phyloP scores from a whole-genome alignment of 140 eudicot species.

The Cichorium intybus region DNA sequence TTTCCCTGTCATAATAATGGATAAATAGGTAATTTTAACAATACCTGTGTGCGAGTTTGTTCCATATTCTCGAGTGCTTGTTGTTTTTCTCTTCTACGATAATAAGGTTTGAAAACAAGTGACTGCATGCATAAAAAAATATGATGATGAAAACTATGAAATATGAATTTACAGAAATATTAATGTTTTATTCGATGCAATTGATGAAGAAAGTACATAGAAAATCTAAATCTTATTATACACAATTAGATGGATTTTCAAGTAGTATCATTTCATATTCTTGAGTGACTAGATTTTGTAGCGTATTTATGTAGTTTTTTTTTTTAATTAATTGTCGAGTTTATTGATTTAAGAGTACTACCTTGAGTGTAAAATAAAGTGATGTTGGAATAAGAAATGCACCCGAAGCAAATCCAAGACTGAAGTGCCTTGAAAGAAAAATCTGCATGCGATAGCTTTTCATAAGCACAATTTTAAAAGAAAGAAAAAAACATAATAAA shows the following conservation, averaged over 20 bases:
- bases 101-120: conserved; percentile 70
- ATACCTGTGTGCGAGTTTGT: conserved; percentile 77
- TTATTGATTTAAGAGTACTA: conserved; percentile 5
- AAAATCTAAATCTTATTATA: not conserved
- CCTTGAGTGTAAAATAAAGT: conserved; percentile 78
- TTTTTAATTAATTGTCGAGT: not conserved
- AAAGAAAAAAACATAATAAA: not conserved
- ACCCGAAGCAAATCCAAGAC: conserved; percentile 72
- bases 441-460: conserved; percentile 52
- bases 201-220: not conserved
- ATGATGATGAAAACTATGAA: not conserved
- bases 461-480: conserved; percentile 7
- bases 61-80: conserved; percentile 70
- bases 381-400: conserved; percentile 81
- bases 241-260: not conserved
- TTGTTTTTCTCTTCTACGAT: conserved; percentile 73
- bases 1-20: not conserved
- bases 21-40: not conserved
- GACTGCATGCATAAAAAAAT: conserved; percentile 46
- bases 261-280: no score
- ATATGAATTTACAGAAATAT: not conserved
- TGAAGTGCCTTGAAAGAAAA: conserved; percentile 60
- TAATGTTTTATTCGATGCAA: not conserved
- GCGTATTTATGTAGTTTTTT: not conserved
- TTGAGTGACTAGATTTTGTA: not conserved